These are phyloP conservation scores for Cichorium intybus DNA, from an alignment of 140 eudicot genomes.

Conservation along the genomic window DNA sequence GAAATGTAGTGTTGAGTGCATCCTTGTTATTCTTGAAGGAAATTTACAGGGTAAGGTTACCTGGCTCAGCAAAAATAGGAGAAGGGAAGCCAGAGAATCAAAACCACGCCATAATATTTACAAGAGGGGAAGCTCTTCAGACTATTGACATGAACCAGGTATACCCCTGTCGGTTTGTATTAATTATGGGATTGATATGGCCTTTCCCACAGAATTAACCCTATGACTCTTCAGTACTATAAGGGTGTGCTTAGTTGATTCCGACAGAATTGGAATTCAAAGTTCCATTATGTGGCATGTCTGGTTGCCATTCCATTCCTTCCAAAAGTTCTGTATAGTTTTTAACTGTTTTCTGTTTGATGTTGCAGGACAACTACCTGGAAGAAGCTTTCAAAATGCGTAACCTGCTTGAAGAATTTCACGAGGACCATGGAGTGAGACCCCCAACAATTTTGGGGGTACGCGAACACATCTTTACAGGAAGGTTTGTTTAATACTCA, in stretches of 20 bases:
- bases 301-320: background rate
- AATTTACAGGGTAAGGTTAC: conserved; percentile 92
- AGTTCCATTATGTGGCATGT: background rate
- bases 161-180: conserved; percentile 1
- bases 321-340: background rate
- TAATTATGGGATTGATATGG: background rate
- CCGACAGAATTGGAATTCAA: background rate
- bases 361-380: conserved; percentile 83
- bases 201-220: background rate
- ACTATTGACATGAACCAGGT: conserved; percentile 99
- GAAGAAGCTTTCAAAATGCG: conserved; percentile 99
- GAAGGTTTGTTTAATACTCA: conserved; percentile 53
- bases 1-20: conserved; percentile 5
- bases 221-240: background rate
- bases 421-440: conserved; percentile 98
- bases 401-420: conserved; percentile 92
- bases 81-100: conserved; percentile 99
- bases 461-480: conserved; percentile 99
- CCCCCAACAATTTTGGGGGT: conserved; percentile 96
- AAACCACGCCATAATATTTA: conserved; percentile 90
- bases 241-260: background rate
- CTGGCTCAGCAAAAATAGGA: conserved; percentile 96
- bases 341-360: conserved; percentile 1
- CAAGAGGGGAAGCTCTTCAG: conserved; percentile 99
- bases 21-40: conserved; percentile 51